A percentile compares a stretch with the other conserved stretches of the same genome.
phyloP scores from a whole-genome alignment of 1,139 yeast species.

The Protomyces pachydermus region DNA sequence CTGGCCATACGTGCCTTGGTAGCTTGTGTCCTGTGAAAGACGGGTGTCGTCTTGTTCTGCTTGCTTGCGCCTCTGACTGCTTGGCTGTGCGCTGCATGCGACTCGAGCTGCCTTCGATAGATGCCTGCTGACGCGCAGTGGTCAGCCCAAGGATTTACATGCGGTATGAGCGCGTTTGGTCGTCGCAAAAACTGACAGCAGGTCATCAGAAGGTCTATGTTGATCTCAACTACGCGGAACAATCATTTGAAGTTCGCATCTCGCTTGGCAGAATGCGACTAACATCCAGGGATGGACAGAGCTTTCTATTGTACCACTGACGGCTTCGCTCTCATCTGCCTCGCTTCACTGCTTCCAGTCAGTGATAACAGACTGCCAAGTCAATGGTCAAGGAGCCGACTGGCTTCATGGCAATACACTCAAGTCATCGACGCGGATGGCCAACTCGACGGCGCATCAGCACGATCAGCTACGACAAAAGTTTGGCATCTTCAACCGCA shows the following conservation, averaged over 20 bases:
- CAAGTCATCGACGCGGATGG: constrained; percentile 49
- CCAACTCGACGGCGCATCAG: constrained; percentile 31
- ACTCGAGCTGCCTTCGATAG: background rate
- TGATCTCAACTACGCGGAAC: constrained; percentile 13
- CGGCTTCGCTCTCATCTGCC: constrained; percentile 53
- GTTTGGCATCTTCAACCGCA: constrained; percentile 36
- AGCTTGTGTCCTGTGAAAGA: too few species aligned
- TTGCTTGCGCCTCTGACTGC: too few species aligned
- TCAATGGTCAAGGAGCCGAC: constrained; percentile 55
- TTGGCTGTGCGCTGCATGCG: background rate
- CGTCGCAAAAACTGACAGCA: background rate
- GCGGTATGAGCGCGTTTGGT: background rate
- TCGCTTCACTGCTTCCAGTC: constrained; percentile 79
- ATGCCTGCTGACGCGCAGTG: constrained; percentile 4
- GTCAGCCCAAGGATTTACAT: constrained; percentile 23
- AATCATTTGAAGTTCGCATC: constrained; percentile 3
- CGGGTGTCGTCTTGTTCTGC: too few species aligned
- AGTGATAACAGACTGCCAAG: constrained; percentile 53
- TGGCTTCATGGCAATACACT: constrained; percentile 54
- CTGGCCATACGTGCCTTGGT: too few species aligned
- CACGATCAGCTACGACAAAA: constrained; percentile 48
- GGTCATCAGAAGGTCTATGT: constrained; percentile 24
- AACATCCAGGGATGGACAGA: constrained; percentile 66
- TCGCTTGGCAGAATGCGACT: background rate
- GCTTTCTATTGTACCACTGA: constrained; percentile 68